Conservation (phyloP, 2,329 filamentous ascomycete species). For the Colletotrichum melonis region DNA sequence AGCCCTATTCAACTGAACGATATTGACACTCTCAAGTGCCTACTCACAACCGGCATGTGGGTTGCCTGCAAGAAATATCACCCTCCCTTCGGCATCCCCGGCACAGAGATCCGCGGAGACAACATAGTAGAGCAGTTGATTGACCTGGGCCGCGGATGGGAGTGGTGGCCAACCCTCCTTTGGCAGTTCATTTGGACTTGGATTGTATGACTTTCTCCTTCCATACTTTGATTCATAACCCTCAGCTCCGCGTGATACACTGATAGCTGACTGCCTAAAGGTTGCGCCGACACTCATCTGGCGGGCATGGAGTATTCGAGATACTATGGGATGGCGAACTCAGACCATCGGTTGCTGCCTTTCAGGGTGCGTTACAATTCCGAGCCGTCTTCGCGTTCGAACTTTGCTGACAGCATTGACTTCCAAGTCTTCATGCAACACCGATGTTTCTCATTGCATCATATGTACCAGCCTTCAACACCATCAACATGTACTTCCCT, state of each 20-base stretch:
- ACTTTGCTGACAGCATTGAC: conserved; percentile 7
- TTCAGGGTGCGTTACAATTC: conserved; percentile 39
- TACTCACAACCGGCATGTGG: conserved; percentile 65
- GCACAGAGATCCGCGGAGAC: conserved; percentile 45
- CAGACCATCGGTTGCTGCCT: conserved; percentile 59
- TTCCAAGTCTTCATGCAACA: conserved; percentile 61
- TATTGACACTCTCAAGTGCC: conserved; percentile 50
- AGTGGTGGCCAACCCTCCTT: conserved; percentile 69
- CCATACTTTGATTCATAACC: too few relatives aligned
- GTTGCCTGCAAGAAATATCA: conserved; percentile 69
- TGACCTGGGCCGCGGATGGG: conserved; percentile 61
- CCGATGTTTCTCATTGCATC: conserved; percentile 67
- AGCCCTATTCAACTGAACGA: not conserved
- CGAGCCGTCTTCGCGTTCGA: too few relatives aligned
- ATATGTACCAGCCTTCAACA: conserved; percentile 50
- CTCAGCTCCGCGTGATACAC: too few relatives aligned
- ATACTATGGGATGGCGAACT: conserved; percentile 67
- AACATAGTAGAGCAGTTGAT: conserved; percentile 54
- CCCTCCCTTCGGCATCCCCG: conserved; percentile 57
- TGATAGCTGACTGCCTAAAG: conserved; percentile 30
- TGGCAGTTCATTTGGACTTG: conserved; percentile 68
- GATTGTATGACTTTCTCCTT: conserved; percentile 44
- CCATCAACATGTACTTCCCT: conserved; percentile 59
- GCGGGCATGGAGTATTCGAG: conserved; percentile 63
- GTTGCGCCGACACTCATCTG: conserved; percentile 64